Base-by-base conservation (phyloP, 371 early-diverging fungal genomes). In the Rhizopus stolonifer region DNA sequence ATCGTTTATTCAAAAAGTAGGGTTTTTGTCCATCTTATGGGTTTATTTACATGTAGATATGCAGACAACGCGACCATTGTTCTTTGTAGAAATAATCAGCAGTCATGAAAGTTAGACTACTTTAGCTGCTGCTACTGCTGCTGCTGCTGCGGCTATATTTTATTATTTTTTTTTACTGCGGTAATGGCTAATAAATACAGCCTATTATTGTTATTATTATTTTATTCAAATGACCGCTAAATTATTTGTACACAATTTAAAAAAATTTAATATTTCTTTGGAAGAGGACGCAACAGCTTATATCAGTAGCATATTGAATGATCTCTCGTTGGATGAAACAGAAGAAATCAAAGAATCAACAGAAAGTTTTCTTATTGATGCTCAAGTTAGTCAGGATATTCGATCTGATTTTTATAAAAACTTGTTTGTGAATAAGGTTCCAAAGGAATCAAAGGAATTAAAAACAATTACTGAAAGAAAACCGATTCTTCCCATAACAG, bases 291-390 rank as follows among this genome's bases (percentile, higher is more conserved):
- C 76, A 7, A 26, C 67, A 11, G 74, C 80, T 17, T 81, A 77
- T 45, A 58, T 83, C 22, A 23, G 63, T 13, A 61, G 71, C 15
- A 58, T 81, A 53, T 48, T 83, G 22, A 57, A 64, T 18, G 77
- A 74, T 25, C 58, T 77, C 57, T 46, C 64, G 7, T 54, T 79
- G 10, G 33, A 49, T 9, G 64, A 67, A 5, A 47, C 62, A 11
- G 67, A 58, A n/a, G 64, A 68, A 39, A 52, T 88, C 14, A 80
- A 83, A 34, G 84, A 85, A 22, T 80, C 82, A 15, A 84, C 88
- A 8, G 82, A 85, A 58, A 77, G 78, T 11, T 87, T 86, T 49
- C 58, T 89, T 19, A 51, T 69, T 6, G 88, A 88, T 32, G 85
- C 85, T 1, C 82, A 85, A 19, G 65, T 84, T 43, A 58, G 64